Evolutionary conservation across 768 basidiomycete genomes (phyloP).

Genomic region (Boletus sensibilis): DNA sequence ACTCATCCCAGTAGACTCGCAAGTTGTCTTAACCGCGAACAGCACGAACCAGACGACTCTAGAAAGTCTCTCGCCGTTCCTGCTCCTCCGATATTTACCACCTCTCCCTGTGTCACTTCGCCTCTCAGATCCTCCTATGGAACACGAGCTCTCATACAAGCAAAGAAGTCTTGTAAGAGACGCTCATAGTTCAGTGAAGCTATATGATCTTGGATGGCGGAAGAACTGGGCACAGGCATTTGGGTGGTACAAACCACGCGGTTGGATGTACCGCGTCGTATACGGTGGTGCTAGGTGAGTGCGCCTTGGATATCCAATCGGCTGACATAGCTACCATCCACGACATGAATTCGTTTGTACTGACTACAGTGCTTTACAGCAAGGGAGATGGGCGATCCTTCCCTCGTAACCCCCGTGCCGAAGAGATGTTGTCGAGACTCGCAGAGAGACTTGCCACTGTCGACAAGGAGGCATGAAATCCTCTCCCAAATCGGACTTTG

Average conservation of each 20-base stretch:
- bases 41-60: conserved; percentile 88
- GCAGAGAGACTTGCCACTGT: conserved; percentile 58
- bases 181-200: conserved; percentile 56
- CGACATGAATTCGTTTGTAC: not conserved
- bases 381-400: conserved; percentile 67
- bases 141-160: conserved; percentile 63
- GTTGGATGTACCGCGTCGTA: conserved; percentile 53
- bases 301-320: not conserved
- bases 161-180: conserved; percentile 67
- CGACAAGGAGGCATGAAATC: conserved; percentile 47
- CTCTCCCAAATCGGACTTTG: not conserved
- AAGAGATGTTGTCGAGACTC: conserved; percentile 63
- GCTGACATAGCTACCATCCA: not conserved
- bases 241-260: conserved; percentile 52
- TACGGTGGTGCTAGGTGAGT: conserved; percentile 68
- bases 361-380: conserved; percentile 32
- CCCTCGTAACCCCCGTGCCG: conserved; percentile 65
- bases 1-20: not conserved
- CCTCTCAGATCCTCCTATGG: conserved; percentile 68
- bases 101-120: conserved; percentile 47
- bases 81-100: conserved; percentile 70
- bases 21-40: not conserved
- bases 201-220: conserved; percentile 76
- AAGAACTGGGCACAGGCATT: conserved; percentile 70
- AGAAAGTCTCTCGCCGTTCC: conserved; percentile 72